Percentiles rank a stretch among this genome's conserved stretches.
phyloP scores from a whole-genome alignment of 2,329 filamentous ascomycete species.

The Sclerotinia trifoliorum region DNA sequence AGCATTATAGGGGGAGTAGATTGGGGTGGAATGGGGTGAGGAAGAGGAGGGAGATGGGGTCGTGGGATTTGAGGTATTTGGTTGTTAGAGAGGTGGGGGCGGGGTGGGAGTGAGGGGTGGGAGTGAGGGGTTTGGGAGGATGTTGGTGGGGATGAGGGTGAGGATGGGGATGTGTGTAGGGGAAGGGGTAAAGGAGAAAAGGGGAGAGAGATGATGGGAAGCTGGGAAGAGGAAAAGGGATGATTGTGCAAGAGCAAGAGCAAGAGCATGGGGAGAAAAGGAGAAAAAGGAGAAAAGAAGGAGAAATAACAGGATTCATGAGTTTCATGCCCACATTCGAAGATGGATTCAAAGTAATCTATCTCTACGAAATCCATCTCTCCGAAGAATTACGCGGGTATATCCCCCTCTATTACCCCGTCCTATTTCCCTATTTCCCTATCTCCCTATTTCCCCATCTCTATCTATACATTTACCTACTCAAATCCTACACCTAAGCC shows the following conservation, averaged over 20 bases:
- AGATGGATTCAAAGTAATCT: slow-evolving; percentile 63
- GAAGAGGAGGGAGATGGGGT: slow-evolving; percentile 68
- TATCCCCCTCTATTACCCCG: slow-evolving; percentile 27
- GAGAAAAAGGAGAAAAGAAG: slow-evolving; percentile 25
- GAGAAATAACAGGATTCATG: slow-evolving; percentile 52
- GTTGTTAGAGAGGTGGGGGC: slow-evolving; percentile 48
- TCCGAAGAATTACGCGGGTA: slow-evolving; percentile 54
- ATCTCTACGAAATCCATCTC: slow-evolving; percentile 79
- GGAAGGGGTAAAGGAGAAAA: neutral
- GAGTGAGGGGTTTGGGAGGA: slow-evolving; percentile 53
- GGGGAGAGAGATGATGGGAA: neutral
- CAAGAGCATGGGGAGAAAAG: neutral
- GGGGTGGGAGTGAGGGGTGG: slow-evolving; percentile 62
- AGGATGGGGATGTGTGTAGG: neutral
- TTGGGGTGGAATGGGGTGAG: slow-evolving; percentile 60
- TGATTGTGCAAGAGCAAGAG: neutral
- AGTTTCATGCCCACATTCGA: slow-evolving; percentile 74
- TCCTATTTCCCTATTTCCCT: neutral
- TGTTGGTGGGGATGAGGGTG: slow-evolving; percentile 59
- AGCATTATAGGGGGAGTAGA: slow-evolving; percentile 62
- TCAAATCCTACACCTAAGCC: no score
- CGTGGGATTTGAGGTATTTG: slow-evolving; percentile 66
- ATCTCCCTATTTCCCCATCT: neutral
- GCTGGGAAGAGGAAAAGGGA: neutral
- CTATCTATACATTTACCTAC: neutral